These are phyloP conservation scores for Oryza glumipatula DNA, from an alignment of 176 grass and related monocot genomes.

Conservation along the genomic window DNA sequence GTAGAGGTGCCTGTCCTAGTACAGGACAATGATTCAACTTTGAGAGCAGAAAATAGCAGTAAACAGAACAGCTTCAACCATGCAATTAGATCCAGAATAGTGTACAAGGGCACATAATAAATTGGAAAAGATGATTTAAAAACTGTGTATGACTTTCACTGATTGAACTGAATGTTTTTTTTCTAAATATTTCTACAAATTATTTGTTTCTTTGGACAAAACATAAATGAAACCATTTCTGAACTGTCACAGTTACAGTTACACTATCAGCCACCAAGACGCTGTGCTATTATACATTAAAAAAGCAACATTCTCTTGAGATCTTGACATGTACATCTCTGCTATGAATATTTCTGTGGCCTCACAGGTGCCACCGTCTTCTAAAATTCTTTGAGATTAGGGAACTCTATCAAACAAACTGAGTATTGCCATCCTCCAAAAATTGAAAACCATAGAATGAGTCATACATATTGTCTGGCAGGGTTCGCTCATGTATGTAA, in stretches of 20 bases:
- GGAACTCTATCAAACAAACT: background rate
- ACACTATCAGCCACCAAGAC: background rate
- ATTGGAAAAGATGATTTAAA: constrained; percentile 7
- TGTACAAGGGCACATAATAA: background rate
- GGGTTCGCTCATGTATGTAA: background rate
- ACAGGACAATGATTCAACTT: background rate
- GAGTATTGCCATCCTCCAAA: background rate
- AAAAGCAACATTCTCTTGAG: constrained; percentile 9
- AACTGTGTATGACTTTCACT: background rate
- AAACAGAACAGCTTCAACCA: constrained; percentile 28
- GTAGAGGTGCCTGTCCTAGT: background rate
- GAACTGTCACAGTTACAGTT: background rate
- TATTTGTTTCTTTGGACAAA: background rate
- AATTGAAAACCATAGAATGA: background rate
- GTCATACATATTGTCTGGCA: constrained; percentile 14
- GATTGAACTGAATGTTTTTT: background rate
- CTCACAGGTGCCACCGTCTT: background rate
- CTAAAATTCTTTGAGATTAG: background rate
- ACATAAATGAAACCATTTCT: constrained; percentile 1
- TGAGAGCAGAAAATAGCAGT: background rate
- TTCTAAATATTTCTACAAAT: constrained; percentile 8
- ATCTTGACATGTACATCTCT: constrained; percentile 4
- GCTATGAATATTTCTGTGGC: constrained; percentile 21
- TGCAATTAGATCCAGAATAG: background rate
- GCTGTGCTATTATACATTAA: constrained; percentile 3